Conservation (phyloP, 73 alveolate genomes). For the Loxodes magnus region DNA sequence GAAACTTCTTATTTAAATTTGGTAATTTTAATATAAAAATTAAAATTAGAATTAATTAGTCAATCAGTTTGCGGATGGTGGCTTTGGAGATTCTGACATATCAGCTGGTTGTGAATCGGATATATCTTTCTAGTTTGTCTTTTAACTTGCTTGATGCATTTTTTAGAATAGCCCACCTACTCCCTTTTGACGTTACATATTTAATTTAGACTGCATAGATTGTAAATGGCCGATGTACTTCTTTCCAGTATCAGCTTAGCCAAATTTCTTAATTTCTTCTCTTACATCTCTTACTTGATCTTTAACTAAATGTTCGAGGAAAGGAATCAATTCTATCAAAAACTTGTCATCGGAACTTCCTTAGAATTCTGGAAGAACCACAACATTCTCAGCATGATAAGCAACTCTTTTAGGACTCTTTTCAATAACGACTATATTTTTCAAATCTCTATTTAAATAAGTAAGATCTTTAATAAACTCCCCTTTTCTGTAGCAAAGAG, state of each 20-base stretch:
- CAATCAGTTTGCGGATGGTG: too few relatives aligned
- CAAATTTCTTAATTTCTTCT: slow-evolving; percentile 52
- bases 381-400: slow-evolving; percentile 56
- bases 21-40: too few relatives aligned
- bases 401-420: slow-evolving; percentile 42
- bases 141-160: not conserved
- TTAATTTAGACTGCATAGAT: slow-evolving; percentile 28
- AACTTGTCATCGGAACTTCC: slow-evolving; percentile 62
- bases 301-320: slow-evolving; percentile 50
- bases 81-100: too few relatives aligned
- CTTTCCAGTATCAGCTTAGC: slow-evolving; percentile 55
- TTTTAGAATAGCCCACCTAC: slow-evolving; percentile 13
- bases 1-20: too few relatives aligned
- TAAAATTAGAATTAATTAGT: too few relatives aligned
- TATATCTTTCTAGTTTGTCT: too few relatives aligned
- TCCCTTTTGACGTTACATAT: slow-evolving; percentile 29
- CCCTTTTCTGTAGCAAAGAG: slow-evolving; percentile 53
- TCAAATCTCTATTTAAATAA: slow-evolving; percentile 62
- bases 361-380: slow-evolving; percentile 50
- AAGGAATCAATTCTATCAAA: slow-evolving; percentile 51
- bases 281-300: slow-evolving; percentile 43
- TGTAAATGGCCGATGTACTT: slow-evolving; percentile 40
- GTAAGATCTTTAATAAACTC: slow-evolving; percentile 57
- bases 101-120: too few relatives aligned
- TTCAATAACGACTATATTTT: slow-evolving; percentile 51